Evolutionary conservation across 768 basidiomycete species (phyloP), one percentile per base, ranked within the genome.

Genomic region (Termitomyces bulborhizus): DNA sequence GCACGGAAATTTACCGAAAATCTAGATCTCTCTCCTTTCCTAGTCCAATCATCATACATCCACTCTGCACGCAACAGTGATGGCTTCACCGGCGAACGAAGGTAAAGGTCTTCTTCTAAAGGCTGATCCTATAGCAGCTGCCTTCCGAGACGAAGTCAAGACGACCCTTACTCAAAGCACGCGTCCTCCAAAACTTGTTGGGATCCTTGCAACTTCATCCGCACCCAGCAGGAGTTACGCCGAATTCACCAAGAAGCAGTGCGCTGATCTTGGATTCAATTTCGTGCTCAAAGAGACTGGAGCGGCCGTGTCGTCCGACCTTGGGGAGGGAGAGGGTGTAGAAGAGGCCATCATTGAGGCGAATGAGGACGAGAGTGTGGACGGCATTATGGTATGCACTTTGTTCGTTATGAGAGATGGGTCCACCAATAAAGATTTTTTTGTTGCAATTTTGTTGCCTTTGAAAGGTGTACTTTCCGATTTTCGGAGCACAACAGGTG

Each of bases 271-370:
- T 29, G 95, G 94, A 0, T 85, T 99, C 50, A 81, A 85, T 36
- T 99, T 93, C 67, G 84, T 90, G 49, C 76, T 99, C 56, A 84
- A 83, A 63, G 75, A 73, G 57, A 85, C 84, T 6, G 92, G 89
- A 0, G 79, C 82, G 4, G 85, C 85, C 4, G 70, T 77, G 24
- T 76, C 77, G 24, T 74, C 73, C 3, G 76, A 79, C 66, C 72
- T 82, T 6, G 81, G 76, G 0, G 88, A 90, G 44, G 91, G 91
- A 0, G 92, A 94, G 31, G 94, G 91, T 11, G 93, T 94, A 7
- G 97, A 99, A 69, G 91, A 96, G 68, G 95, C 90, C 7, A 96
- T 98, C 61, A 86, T 98, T 32, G 90, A 93, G 64, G 93, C 95
- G 7, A 99, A 99, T 65, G 88, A 89, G 58, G 94, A 98, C 65